Evolutionary conservation across 1,284 basidiomycete species (phyloP).

Genomic region (Cutaneotrichosporon curvatum): DNA sequence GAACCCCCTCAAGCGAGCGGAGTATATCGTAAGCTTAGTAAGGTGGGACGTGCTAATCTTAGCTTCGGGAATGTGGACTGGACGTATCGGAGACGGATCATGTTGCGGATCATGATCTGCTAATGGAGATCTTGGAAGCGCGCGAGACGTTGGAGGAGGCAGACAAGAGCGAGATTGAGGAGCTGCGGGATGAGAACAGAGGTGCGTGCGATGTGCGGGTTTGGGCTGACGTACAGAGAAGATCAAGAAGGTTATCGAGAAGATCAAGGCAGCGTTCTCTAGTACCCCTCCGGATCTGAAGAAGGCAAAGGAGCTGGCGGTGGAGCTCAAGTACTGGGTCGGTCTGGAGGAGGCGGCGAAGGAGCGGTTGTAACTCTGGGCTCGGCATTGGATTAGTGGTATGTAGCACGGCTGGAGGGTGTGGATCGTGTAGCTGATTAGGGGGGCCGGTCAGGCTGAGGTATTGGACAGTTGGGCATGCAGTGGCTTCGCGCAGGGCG

Average conservation of each 20-base stretch:
- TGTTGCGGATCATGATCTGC: conserved; percentile 62
- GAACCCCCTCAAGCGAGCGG: conserved; percentile 39
- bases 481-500: no score
- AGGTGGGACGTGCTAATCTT: background rate
- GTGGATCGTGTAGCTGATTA: no score
- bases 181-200: conserved; percentile 55
- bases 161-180: conserved; percentile 51
- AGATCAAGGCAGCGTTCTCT: conserved; percentile 48
- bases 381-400: no score
- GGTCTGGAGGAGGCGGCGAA: conserved; percentile 65
- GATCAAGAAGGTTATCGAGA: conserved; percentile 50
- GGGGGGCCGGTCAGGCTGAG: no score
- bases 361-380: conserved; percentile 36
- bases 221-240: conserved; percentile 48
- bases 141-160: conserved; percentile 72
- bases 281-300: conserved; percentile 52
- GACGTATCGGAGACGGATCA: conserved; percentile 66
- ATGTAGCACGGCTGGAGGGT: no score
- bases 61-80: conserved; percentile 57
- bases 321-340: conserved; percentile 68
- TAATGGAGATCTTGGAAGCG: conserved; percentile 73
- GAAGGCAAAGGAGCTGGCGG: conserved; percentile 55
- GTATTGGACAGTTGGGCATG: no score
- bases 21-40: conserved; percentile 42
- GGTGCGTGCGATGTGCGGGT: conserved; percentile 48